A percentile compares a stretch with the other conserved stretches of the same genome.
phyloP scores from a whole-genome alignment of 352 stramenopile genomes.

The Globisporangium carolinianum region DNA sequence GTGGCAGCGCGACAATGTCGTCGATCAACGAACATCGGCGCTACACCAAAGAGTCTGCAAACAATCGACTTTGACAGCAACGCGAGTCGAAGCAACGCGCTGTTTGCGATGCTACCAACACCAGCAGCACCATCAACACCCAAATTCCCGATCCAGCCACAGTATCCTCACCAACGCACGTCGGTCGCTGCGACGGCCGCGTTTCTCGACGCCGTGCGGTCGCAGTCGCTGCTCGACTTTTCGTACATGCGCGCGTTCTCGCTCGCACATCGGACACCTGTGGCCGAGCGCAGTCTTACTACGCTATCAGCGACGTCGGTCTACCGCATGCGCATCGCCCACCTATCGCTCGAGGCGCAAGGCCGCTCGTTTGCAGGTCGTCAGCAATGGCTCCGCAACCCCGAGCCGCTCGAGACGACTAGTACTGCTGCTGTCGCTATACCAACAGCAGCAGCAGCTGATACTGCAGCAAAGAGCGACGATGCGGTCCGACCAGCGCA shows the following conservation, averaged over 20 bases:
- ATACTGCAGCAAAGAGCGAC: not conserved
- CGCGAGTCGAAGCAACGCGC: not conserved
- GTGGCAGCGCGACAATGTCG: not conserved
- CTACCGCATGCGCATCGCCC: conserved; percentile 38
- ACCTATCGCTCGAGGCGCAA: conserved; percentile 33
- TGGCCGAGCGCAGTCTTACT: conserved; percentile 31
- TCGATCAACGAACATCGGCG: not conserved
- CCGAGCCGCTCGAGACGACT: not conserved
- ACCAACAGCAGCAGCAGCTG: not conserved
- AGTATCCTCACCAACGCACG: conserved; percentile 8
- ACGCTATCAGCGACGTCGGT: conserved; percentile 28
- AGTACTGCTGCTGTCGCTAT: conserved; percentile 3
- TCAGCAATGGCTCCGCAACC: conserved; percentile 11
- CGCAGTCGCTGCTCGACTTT: conserved; percentile 39
- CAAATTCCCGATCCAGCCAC: conserved; percentile 12
- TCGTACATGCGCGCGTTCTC: conserved; percentile 51
- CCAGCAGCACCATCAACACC: not conserved
- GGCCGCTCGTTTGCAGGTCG: conserved; percentile 5
- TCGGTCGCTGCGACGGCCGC: conserved; percentile 6
- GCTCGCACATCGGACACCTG: conserved; percentile 24
- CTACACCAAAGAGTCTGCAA: conserved; percentile 7
- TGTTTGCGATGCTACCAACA: conserved; percentile 5
- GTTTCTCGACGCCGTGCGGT: conserved; percentile 29
- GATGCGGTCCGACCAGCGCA: not conserved
- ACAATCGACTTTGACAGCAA: conserved; percentile 6